Base-by-base conservation (phyloP, 2,329 filamentous ascomycete genomes). In the Elsinoe batatas region DNA sequence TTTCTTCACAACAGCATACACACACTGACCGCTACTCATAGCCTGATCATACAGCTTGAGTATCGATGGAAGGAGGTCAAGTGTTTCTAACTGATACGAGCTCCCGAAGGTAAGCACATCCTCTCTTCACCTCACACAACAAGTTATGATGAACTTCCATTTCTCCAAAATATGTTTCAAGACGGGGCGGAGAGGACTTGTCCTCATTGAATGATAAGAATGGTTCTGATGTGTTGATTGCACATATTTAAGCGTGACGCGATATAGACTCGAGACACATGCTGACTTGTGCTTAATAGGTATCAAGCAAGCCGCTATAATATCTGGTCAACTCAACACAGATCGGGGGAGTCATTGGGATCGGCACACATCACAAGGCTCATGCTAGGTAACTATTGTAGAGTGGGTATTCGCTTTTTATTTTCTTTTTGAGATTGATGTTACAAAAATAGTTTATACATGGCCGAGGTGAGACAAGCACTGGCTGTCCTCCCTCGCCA, bases 151-250 rank as follows among this genome's bases (percentile, higher is more conserved):
- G 58, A 60, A 50, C 30, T 57, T 44, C 32, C 22, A 53, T 57
- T 42, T 37, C 32, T 17, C 22, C 40, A 33, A 54, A 60, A 56
- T 49, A 60, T 58, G 58, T 60, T 60, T 60, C 58, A 60, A 60
- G 58, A 60, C 58, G 58, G 57, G 53, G 49, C 58, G 56, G 58
- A 60, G 57, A 56, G 50, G 35, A 30, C 51, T 58, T 37, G 30
- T 20, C 43, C 32, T 49, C 37, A 44, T 51, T 58, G 53, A 56
- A 58, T 56, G 56, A 58, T 50, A 57, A 44, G 32, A 53, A 42
- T 53, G 18, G 46, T 57, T 40, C 56, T 56, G 53, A 55, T 17
- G 12, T 37, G 11, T 36, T 17, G 3, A 22, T 43, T 13, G 8
- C 6, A 11, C 15, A 43, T 13, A 4, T 20, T 2, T 17, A 43